Evolutionary conservation across 352 stramenopile species (phyloP), one percentile per base, ranked within the genome.

Genomic region (Phytopythium ostracodes): DNA sequence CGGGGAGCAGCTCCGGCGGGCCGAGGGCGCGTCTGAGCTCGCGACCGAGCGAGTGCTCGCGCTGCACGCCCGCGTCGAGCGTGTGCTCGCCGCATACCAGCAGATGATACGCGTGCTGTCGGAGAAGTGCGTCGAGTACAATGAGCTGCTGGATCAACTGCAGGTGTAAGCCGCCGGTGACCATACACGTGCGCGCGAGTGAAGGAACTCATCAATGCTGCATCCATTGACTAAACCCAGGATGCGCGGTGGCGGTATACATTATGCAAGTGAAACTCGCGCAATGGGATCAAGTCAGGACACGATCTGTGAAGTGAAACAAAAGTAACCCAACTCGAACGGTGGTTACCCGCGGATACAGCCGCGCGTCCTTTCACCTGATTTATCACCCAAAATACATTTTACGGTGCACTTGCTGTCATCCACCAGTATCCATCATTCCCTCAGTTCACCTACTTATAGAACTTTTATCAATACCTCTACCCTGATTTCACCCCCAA

Each of bases 101-200:
- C 73, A 88, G 63, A 80, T 88, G 79, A 76, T 91, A 51, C 73
- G 84, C 68, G 68, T 87, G 52, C 61, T 90, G 59, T 90, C 81
- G 2, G 75, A 86, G 65, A 90, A 90, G 60, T 87, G 74, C 57
- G 80, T 88, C 66, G 77, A 89, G 72, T 82, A 77, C 68, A 80
- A 72, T 49, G 56, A 70, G 14, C 53, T 89, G 35, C 64, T 89
- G 57, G 74, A 89, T 27, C 74, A 89, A 53, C 52, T 89, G 6
- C 62, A 72, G n/a, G 59, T 65, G 44, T 79, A 52, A 66, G 53
- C 2, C 18, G 46, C 11, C 38, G 38, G 5, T 15, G 38, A n/a
- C n/a, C n/a, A n/a, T n/a, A 18, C 5, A 43, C 5, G 44, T 12
- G 44, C 9, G 20, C 44, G 8, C 4, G 10, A 9, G 2, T 14